Base-by-base conservation (phyloP, 2,329 filamentous ascomycete genomes). In the Sporothrix luriei region DNA sequence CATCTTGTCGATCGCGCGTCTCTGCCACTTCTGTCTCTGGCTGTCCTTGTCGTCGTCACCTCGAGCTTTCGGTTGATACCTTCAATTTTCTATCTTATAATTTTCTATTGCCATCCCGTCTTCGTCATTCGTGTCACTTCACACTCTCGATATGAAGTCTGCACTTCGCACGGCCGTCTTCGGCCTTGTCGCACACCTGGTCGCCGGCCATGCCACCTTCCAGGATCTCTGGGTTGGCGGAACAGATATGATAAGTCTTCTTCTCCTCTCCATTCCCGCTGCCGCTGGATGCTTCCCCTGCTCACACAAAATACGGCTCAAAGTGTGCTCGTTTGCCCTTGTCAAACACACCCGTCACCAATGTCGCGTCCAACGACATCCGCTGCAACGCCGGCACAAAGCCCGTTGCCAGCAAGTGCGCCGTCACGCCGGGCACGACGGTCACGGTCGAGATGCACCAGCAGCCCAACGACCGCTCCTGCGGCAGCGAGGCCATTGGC, bases 371-470 rank as follows among this genome's bases (percentile, higher is more conserved):
- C 13, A 78, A 75, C 57, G 80, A 80, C 70, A 77, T 85, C 24
- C 78, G 80, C 48, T 85, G 84, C 74, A 85, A 85, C 70, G 78
- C 77, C 19, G 79, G 79, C 38, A 75, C 75, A 4, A 74, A 71
- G 14, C 76, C 77, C 16, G 78, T 80, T 3, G 70, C 77, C 1
- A 78, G 77, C 16, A 83, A 84, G 73, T 86, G 84, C 74, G 74
- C 78, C 24, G 82, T 84, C 40, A 76, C 77, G 40, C 83, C 83
- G 3, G 84, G 84, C 3, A 77, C 78, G 4, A 83, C 78, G 0
- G 81, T 87, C 16, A 86, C 84, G 0, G 79, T 87, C 9, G 85
- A 87, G 77, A 87, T 88, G 83, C 85, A 88, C 77, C 77, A 83
- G 74, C 80, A 82, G 75, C 77, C 76, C 62, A 75, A 75, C 65